A percentile compares a stretch with the other conserved stretches of the same genome.
phyloP scores from a whole-genome alignment of 805 yeast genomes.

The Ogataea neopini region DNA sequence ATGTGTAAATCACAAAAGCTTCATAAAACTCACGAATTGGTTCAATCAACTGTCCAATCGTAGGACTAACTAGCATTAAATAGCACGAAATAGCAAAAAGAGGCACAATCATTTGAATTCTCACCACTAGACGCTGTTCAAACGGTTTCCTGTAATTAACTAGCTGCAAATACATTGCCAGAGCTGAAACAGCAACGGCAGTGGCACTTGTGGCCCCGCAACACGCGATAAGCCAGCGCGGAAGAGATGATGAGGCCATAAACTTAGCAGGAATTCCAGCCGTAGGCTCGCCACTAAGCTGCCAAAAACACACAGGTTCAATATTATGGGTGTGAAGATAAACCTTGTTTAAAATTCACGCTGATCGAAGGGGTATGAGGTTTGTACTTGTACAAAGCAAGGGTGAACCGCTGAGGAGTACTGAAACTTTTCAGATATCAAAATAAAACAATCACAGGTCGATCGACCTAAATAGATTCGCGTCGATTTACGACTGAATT shows the following conservation, averaged over 20 bases:
- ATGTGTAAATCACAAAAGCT: conserved; percentile 93
- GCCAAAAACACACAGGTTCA: too few relatives aligned
- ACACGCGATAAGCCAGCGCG: conserved; percentile 18
- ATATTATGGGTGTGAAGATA: too few relatives aligned
- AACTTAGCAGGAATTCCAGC: background rate
- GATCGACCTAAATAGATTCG: background rate
- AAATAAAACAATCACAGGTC: background rate
- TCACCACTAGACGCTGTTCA: conserved; percentile 80
- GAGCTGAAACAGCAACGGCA: conserved; percentile 42
- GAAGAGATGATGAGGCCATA: conserved; percentile 3
- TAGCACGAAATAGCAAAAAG: conserved; percentile 75
- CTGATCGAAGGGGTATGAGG: background rate
- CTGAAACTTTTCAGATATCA: background rate
- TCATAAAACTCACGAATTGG: conserved; percentile 90
- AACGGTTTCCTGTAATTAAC: conserved; percentile 82
- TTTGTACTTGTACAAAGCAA: background rate
- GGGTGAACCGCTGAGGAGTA: background rate
- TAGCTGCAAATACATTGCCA: conserved; percentile 54
- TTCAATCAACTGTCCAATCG: conserved; percentile 52
- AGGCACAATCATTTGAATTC: conserved; percentile 83
- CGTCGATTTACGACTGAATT: background rate
- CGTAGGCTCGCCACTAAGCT: background rate
- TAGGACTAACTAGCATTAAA: conserved; percentile 50
- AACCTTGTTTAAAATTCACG: too few relatives aligned
- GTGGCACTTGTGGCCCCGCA: conserved; percentile 28